Percentiles rank a stretch among this genome's conserved stretches.
These are phyloP conservation scores for Curvularia verruculosa DNA, from an alignment of 2,329 filamentous ascomycete species.

Conservation along the genomic window DNA sequence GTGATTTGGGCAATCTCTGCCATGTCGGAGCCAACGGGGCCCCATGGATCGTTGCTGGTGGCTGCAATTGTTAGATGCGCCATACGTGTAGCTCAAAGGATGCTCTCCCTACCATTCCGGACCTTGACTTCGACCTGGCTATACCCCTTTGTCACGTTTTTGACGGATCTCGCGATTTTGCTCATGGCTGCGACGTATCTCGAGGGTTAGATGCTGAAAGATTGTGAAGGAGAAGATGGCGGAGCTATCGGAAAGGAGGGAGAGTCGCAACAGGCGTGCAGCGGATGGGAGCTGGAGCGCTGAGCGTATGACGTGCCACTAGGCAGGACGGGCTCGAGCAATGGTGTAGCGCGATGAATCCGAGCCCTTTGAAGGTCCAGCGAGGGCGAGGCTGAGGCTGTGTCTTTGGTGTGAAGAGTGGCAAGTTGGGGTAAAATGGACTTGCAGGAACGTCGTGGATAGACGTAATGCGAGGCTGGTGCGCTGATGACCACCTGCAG, in stretches of 20 bases:
- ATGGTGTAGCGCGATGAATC: conserved; percentile 6
- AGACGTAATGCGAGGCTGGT: conserved; percentile 20
- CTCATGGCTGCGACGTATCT: conserved; percentile 69
- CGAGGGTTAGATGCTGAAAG: neutral
- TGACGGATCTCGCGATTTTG: conserved; percentile 94
- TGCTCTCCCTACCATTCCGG: conserved; percentile 42
- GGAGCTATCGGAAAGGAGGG: conserved; percentile 14
- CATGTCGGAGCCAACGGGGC: conserved; percentile 97
- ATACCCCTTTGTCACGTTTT: conserved; percentile 99
- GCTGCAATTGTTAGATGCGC: conserved; percentile 62
- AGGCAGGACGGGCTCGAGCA: conserved; percentile 12
- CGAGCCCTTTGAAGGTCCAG: conserved; percentile 1
- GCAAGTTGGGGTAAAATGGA: conserved; percentile 15
- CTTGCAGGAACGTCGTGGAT: conserved; percentile 16
- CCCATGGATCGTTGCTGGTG: conserved; percentile 98
- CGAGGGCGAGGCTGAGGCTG: conserved; percentile 6
- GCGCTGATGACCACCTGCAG: conserved; percentile 16
- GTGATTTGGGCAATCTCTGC: conserved; percentile 97
- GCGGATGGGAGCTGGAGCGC: conserved; percentile 12
- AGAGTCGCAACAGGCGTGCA: conserved; percentile 16
- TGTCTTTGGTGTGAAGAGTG: conserved; percentile 11
- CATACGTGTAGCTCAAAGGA: neutral
- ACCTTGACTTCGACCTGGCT: conserved; percentile 97
- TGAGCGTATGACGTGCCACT: conserved; percentile 19
- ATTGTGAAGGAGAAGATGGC: conserved; percentile 1